Evolutionary conservation across 257 asterid species (phyloP), one percentile per base, ranked within the genome.

Genomic region (Fraxinus pennsylvanica): DNA sequence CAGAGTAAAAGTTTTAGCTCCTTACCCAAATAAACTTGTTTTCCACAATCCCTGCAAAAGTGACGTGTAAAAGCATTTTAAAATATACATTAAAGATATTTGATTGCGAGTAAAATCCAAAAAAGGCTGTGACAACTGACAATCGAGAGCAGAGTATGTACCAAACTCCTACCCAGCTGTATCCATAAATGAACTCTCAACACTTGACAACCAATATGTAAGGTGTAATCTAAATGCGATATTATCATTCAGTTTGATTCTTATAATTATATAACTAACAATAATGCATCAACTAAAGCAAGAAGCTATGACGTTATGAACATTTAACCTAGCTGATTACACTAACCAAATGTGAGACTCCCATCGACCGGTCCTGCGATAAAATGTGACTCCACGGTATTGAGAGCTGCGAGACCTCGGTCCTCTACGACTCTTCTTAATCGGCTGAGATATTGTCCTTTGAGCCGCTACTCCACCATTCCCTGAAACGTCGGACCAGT

Each of bases 311-410:
- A 1, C 32, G 22, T n/a, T 22, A 59, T 29, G 10, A 38, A 38
- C 41, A 38, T 38, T 7, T 7, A 14, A 39, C 27, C 15, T 25
- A n/a, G 38, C 54, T 45, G 50, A 41, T 52, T 21, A 21, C 6
- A 72, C 80, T 69, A 67, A 95, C 99, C 99, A 95, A 87, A 95
- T 95, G 89, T 95, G 99, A 73, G 99, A 95, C 82, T 95, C 99
- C 99, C 99, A 95, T 83, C 99, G 86, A 38, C 97, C 98, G 38
- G 99, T 95, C 71, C 99, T 90, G 47, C 99, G 96, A 73, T 95
- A 95, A 84, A 95, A 95, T 0, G 99, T 95, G 82, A 95, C 99
- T 38, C 99, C 99, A 25, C 98, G 98, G 81, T 95, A 95, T 90
- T 95, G 97, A 63, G 99, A 95, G 82, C 99, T 93, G 78, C 96